Evolutionary conservation across 129 eudicot species (phyloP), one percentile per base, ranked within the genome.

Genomic region (Helianthus annuus): DNA sequence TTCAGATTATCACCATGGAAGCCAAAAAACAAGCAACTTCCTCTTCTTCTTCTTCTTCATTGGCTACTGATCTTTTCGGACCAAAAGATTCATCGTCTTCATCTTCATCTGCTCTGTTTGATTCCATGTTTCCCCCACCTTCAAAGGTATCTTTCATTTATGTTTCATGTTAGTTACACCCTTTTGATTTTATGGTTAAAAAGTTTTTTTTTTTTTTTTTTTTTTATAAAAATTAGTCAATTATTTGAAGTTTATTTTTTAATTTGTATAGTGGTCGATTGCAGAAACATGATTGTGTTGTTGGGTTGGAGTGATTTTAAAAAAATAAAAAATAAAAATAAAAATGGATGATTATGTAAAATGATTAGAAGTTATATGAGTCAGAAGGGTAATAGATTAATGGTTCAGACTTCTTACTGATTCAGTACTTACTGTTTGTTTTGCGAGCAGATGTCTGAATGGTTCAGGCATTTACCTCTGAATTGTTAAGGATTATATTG

Each of bases 61-160:
- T 85, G 8, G 72, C 86, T 59, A 61, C 83, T 81, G 88, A 87
- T 36, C 96, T 90, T 68, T 87, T 90, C 51, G 93, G 93, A 65
- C 74, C 88, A 11, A 89, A 82, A 70, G 87, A 85, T 10, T 77
- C 83, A 32, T 69, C 65, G 14, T 34, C 82, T 15, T 55, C 90
- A 3, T 61, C 84, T 0, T 81, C 92, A 49, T 78, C 96, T 39
- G 76, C 79, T 70, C 72, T 86, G 72, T 90, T 90, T 16, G 70
- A 79, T 48, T 80, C 96, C 2, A 87, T 90, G 46, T 90, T 90
- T 58, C 72, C 82, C 0, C 83, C 80, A 51, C 82, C 96, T 16
- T 14, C 86, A 6, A 82, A 80, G 96, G 96, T 86, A 82, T 13
- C n/a, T 8, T 11, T 10, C 44, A 16, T 9, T 65, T 40, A 6